Conservation (phyloP, 768 basidiomycete species). For the Gymnopilus dilepis region DNA sequence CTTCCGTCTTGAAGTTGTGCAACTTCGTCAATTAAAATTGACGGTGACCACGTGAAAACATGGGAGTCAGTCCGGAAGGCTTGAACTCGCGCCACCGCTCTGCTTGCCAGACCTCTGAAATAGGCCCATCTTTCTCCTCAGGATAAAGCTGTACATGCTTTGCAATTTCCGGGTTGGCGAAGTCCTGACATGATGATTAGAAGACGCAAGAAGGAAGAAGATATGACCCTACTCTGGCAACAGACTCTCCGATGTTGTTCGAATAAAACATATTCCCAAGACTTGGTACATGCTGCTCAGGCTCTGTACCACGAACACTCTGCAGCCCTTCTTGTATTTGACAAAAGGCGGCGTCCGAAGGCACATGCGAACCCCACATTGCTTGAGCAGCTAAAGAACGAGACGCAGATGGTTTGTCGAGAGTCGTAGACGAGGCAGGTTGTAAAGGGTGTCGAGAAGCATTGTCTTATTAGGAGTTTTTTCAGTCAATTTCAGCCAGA, state of each 20-base stretch:
- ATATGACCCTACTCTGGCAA: no score
- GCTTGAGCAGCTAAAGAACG: slow-evolving; percentile 26
- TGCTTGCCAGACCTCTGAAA: slow-evolving; percentile 23
- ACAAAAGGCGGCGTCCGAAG: slow-evolving; percentile 24
- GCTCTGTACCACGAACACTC: not conserved
- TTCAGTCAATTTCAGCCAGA: no score
- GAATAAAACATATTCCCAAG: slow-evolving; percentile 16
- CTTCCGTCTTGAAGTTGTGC: not conserved
- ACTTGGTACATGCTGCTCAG: not conserved
- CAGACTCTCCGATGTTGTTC: slow-evolving; percentile 1
- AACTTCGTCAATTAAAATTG: slow-evolving; percentile 21
- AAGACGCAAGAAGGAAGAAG: slow-evolving; percentile 10
- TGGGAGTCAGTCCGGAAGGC: slow-evolving; percentile 19
- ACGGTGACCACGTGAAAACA: slow-evolving; percentile 6
- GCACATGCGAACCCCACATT: slow-evolving; percentile 25
- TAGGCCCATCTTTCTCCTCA: slow-evolving; percentile 14
- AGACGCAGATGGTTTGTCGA: slow-evolving; percentile 23
- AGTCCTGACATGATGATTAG: slow-evolving; percentile 9
- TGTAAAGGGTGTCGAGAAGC: slow-evolving; percentile 27
- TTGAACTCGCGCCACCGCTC: slow-evolving; percentile 20
- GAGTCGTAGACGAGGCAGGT: slow-evolving; percentile 29
- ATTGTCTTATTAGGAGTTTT: not conserved
- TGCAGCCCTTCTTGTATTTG: slow-evolving; percentile 18
- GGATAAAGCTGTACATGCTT: slow-evolving; percentile 20
- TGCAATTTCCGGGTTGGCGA: slow-evolving; percentile 21